Evolutionary conservation across 1,284 basidiomycete genomes (phyloP), one percentile per base, ranked within the genome.

Genomic region (Tylopilus sp.): DNA sequence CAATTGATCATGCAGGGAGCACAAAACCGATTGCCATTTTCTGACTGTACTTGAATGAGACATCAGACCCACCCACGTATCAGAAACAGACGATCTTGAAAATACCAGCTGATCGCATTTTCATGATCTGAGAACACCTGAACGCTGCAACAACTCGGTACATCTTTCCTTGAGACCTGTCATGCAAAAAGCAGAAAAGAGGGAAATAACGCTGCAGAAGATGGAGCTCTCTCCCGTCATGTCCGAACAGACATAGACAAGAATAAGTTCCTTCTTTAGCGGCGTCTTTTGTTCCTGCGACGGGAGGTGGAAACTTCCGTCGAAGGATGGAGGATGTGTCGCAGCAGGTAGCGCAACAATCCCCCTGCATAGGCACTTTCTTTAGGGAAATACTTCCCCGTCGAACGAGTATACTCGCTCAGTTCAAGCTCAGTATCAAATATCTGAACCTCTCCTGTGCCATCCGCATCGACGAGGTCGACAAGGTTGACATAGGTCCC

Each of bases 331-430:
- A 74, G 18, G 49, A 72, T 72, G 44, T 69, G 61, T 5, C 70
- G 70, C 13, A 72, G 49, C 32, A 72, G 71, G 52, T 69, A 64
- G 1, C 63, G 61, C n/a, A 72, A 49, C 15, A 72, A 18, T 0
- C 72, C 71, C 13, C 70, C 70, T 39, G 71, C 72, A 18, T 71
- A 69, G 6, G 69, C 70, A 29, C 64, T 73, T 6, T 72, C 63
- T 9, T 49, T 72, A 0, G 70, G 70, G 2, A 72, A 72, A 7
- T 44, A 73, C 41, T 74, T 72, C 9, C 70, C 70, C 0, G 57
- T 52, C 0, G 3, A 3, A 0, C 38, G 29, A 0, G 70, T 72
- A 29, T 72, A 72, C 7, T 65, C 6, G 8, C 63, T 64, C 39
- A 72, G 65, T 10, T 53, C 33, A 5, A 13, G 52, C 60, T 72